Evolutionary conservation across 2,329 filamentous ascomycete genomes (phyloP).

Genomic region (Microdochium trichocladiopsis): DNA sequence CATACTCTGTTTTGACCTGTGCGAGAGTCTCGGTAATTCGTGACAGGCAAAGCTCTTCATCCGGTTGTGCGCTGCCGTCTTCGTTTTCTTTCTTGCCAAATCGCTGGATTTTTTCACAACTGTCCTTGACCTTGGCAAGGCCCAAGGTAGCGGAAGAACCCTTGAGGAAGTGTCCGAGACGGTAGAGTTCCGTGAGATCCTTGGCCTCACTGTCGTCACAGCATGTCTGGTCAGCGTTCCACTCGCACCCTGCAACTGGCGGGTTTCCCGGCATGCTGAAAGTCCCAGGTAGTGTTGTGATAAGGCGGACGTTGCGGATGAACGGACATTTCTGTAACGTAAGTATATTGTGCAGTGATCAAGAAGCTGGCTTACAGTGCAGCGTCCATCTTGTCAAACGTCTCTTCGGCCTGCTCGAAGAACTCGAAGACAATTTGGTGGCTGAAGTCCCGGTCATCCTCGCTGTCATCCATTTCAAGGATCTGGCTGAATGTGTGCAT

Average conservation of each 20-base stretch:
- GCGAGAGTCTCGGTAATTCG: conserved; percentile 64
- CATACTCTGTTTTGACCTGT: conserved; percentile 69
- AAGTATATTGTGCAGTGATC: neutral
- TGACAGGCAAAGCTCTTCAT: conserved; percentile 61
- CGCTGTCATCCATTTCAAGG: conserved; percentile 95
- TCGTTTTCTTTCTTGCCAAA: conserved; percentile 79
- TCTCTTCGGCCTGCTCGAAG: conserved; percentile 83
- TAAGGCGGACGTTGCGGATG: neutral
- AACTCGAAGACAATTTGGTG: conserved; percentile 84
- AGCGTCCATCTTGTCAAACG: conserved; percentile 77
- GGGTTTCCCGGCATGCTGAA: neutral
- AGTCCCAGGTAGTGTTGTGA: neutral
- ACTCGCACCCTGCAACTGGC: neutral
- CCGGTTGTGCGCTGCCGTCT: conserved; percentile 59
- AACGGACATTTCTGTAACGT: neutral
- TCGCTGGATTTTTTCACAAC: conserved; percentile 94
- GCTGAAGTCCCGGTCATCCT: conserved; percentile 80
- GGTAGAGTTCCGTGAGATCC: conserved; percentile 69
- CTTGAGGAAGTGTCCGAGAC: conserved; percentile 92
- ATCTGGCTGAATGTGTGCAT: conserved; percentile 83
- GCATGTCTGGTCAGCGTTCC: conserved; percentile 10
- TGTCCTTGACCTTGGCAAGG: conserved; percentile 82
- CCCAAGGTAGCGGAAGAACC: conserved; percentile 93
- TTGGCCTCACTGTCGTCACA: conserved; percentile 47
- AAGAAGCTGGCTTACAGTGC: conserved; percentile 60